Evolutionary conservation across 2,329 filamentous ascomycete species (phyloP).

Genomic region (Cercospora sp.): DNA sequence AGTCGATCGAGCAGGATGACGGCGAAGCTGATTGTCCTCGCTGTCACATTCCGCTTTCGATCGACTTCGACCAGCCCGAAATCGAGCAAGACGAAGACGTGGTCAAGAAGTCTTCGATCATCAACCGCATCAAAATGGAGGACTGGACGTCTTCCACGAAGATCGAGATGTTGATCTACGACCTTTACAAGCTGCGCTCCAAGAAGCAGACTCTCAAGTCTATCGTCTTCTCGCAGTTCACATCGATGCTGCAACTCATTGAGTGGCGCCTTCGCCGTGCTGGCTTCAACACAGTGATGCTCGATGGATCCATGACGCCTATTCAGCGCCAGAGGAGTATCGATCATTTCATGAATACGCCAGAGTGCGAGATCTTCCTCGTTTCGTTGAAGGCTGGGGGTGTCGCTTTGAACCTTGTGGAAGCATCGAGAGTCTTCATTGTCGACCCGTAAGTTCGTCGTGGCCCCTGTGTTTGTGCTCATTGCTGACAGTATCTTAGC

Average conservation of each 20-base stretch:
- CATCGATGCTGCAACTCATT: slow-evolving; percentile 93
- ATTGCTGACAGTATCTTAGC: slow-evolving; percentile 13
- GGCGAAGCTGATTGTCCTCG: slow-evolving; percentile 73
- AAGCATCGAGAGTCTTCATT: slow-evolving; percentile 93
- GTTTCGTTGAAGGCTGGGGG: slow-evolving; percentile 95
- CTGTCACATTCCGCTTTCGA: slow-evolving; percentile 85
- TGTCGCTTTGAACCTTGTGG: slow-evolving; percentile 91
- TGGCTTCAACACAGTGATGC: slow-evolving; percentile 97
- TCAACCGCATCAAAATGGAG: slow-evolving; percentile 98
- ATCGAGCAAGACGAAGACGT: slow-evolving; percentile 86
- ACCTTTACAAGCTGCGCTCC: slow-evolving; percentile 86
- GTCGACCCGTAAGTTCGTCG: slow-evolving; percentile 72
- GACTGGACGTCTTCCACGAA: slow-evolving; percentile 98
- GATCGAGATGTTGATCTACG: slow-evolving; percentile 93
- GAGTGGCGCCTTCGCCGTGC: slow-evolving; percentile 95
- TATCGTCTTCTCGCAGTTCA: slow-evolving; percentile 97
- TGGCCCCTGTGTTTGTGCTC: neutral
- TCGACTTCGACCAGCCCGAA: slow-evolving; percentile 93
- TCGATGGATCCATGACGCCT: slow-evolving; percentile 94
- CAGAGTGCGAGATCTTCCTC: slow-evolving; percentile 91
- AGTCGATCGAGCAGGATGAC: slow-evolving; percentile 67
- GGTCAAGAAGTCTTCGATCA: slow-evolving; percentile 94
- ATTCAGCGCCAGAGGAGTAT: slow-evolving; percentile 91
- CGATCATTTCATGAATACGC: slow-evolving; percentile 93
- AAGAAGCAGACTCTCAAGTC: slow-evolving; percentile 94